These are phyloP conservation scores for Arabidopsis thaliana DNA, from an alignment of 345 rosid genomes.

Conservation along the genomic window DNA sequence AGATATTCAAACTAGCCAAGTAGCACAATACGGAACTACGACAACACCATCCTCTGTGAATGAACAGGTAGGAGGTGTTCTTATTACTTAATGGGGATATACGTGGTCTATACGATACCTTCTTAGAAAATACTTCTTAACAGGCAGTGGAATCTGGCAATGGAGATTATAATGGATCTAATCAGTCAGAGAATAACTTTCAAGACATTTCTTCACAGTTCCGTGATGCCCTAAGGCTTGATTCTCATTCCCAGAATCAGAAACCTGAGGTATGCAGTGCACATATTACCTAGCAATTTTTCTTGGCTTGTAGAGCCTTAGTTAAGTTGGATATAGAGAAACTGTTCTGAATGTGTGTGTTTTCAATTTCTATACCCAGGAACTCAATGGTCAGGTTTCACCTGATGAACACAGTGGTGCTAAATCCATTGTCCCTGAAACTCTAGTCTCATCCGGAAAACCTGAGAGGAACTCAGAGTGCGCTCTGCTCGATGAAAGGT, in stretches of 20 bases:
- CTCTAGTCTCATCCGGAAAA: conserved; percentile 49
- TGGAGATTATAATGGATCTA: conserved; percentile 51
- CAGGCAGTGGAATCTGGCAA: conserved; percentile 69
- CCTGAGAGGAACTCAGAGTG: conserved; percentile 58
- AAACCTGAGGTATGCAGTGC: conserved; percentile 64
- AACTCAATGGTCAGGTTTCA: conserved; percentile 50
- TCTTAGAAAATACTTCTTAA: conserved; percentile 15
- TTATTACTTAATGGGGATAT: background rate
- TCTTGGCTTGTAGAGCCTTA: conserved; percentile 4
- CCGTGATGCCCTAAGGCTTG: conserved; percentile 57
- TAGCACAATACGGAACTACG: conserved; percentile 53
- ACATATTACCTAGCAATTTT: conserved; percentile 11
- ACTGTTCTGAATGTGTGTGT: too few relatives aligned
- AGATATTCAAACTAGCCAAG: conserved; percentile 60
- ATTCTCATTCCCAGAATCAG: conserved; percentile 51
- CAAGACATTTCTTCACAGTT: conserved; percentile 78
- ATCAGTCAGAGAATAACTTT: conserved; percentile 58
- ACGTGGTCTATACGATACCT: conserved; percentile 2
- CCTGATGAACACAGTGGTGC: conserved; percentile 58
- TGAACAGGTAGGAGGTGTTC: conserved; percentile 59
- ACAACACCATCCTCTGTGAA: conserved; percentile 59
- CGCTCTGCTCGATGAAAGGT: conserved; percentile 79
- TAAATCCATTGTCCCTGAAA: conserved; percentile 39
- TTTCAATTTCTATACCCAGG: too few relatives aligned
- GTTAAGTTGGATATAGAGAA: too few relatives aligned